Conservation (phyloP, 2,329 filamentous ascomycete species). For the Apiospora hydei region DNA sequence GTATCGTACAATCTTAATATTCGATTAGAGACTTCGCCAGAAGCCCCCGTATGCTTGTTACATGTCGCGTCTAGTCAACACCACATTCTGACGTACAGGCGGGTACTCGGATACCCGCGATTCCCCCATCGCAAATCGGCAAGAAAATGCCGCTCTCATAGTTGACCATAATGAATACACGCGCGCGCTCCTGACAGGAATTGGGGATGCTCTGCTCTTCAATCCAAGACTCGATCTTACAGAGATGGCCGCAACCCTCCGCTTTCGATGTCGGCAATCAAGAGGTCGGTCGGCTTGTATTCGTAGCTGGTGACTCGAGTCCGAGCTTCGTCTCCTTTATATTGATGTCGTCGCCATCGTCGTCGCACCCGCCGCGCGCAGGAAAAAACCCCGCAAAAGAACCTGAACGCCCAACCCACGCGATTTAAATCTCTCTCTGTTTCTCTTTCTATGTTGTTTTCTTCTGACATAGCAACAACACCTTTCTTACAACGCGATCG, state of each 20-base stretch:
- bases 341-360: not conserved
- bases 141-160: not conserved
- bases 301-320: not conserved
- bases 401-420: conserved; percentile 24
- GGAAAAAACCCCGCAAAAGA: conserved; percentile 16
- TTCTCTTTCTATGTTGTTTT: not conserved
- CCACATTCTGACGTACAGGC: not conserved
- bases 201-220: not conserved
- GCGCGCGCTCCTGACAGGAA: not conserved
- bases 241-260: not conserved
- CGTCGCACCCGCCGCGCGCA: not conserved
- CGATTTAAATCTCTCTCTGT: not conserved
- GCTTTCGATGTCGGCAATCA: not conserved
- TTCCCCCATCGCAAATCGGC: not conserved
- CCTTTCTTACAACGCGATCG: conserved; percentile 71
- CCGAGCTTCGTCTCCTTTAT: not conserved
- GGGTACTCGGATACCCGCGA: conserved; percentile 5
- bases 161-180: not conserved
- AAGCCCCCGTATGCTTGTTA: conserved; percentile 2
- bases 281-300: not conserved
- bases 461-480: not conserved
- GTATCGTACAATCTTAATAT: conserved; percentile 7
- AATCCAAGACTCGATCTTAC: conserved; percentile 6
- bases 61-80: not conserved
- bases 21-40: conserved; percentile 8